phyloP scores from a whole-genome alignment of 495 filamentous ascomycete genomes.

The Achaetomiella virescens region DNA sequence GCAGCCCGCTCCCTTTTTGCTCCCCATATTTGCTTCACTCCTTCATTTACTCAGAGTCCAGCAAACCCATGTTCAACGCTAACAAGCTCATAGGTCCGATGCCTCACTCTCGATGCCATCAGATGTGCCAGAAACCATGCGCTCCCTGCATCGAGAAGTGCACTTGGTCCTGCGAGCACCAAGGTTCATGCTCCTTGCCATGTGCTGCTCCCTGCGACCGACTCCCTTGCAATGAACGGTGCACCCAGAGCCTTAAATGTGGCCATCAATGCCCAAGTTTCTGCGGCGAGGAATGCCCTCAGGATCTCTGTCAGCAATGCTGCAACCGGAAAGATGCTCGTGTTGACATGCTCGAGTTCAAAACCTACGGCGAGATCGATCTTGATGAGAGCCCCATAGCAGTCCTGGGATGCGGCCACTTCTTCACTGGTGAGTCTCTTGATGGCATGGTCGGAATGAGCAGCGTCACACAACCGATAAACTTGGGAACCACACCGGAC shows the following conservation, averaged over 20 bases:
- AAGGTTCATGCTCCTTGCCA: constrained; percentile 55
- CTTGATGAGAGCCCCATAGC: constrained; percentile 28
- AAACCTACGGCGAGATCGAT: constrained; percentile 18
- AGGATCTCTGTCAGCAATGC: constrained; percentile 52
- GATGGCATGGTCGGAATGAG: constrained; percentile 61
- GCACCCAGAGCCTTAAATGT: constrained; percentile 50
- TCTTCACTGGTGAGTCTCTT: constrained; percentile 55
- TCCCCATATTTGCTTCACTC: neutral
- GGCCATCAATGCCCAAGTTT: constrained; percentile 49
- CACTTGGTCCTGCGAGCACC: constrained; percentile 50
- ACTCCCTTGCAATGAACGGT: constrained; percentile 61
- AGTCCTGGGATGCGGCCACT: constrained; percentile 60
- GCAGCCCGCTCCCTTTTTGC: no score
- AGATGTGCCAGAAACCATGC: constrained; percentile 58
- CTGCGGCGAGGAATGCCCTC: constrained; percentile 59
- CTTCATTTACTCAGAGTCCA: neutral
- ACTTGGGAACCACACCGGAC: constrained; percentile 29
- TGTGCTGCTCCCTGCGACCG: constrained; percentile 67
- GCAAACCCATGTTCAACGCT: neutral
- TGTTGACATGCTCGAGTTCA: constrained; percentile 29
- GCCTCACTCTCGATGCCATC: constrained; percentile 52
- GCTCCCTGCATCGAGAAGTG: constrained; percentile 53
- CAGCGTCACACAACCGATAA: constrained; percentile 45
- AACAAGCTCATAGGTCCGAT: constrained; percentile 5
- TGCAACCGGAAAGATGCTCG: constrained; percentile 25